Evolutionary conservation across 176 grass and related monocot species (phyloP).

Genomic region (Triticum turgidum): DNA sequence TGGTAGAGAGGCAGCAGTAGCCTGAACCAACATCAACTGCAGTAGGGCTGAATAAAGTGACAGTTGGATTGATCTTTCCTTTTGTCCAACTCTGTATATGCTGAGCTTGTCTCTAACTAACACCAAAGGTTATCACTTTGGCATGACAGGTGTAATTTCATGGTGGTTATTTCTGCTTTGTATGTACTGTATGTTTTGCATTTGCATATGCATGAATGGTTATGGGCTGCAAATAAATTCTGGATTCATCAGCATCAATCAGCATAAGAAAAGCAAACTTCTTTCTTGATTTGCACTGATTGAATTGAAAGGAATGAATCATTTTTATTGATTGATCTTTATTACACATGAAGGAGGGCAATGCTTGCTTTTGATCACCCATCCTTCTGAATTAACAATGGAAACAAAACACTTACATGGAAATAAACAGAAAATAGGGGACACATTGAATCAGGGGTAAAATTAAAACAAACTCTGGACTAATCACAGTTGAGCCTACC

Average conservation of each 20-base stretch:
- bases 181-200: neutral
- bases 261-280: neutral
- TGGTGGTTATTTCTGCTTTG: neutral
- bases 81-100: slow-evolving; percentile 1
- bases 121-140: neutral
- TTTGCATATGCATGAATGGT: neutral
- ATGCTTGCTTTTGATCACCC: slow-evolving; percentile 38
- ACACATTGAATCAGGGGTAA: neutral
- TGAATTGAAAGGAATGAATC: slow-evolving; percentile 12
- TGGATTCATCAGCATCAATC: neutral
- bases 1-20: slow-evolving; percentile 8
- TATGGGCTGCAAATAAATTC: neutral
- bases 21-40: slow-evolving; percentile 22
- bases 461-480: slow-evolving; percentile 6
- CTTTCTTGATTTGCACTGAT: neutral
- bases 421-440: neutral
- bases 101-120: slow-evolving; percentile 7
- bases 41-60: slow-evolving; percentile 38
- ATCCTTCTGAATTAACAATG: slow-evolving; percentile 17
- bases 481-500: slow-evolving; percentile 33
- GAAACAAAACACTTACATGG: neutral
- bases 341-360: slow-evolving; percentile 31
- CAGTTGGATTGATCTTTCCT: slow-evolving; percentile 7
- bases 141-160: neutral
- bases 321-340: slow-evolving; percentile 41